phyloP scores from a whole-genome alignment of 768 basidiomycete species.

The Pleurotus platypus region DNA sequence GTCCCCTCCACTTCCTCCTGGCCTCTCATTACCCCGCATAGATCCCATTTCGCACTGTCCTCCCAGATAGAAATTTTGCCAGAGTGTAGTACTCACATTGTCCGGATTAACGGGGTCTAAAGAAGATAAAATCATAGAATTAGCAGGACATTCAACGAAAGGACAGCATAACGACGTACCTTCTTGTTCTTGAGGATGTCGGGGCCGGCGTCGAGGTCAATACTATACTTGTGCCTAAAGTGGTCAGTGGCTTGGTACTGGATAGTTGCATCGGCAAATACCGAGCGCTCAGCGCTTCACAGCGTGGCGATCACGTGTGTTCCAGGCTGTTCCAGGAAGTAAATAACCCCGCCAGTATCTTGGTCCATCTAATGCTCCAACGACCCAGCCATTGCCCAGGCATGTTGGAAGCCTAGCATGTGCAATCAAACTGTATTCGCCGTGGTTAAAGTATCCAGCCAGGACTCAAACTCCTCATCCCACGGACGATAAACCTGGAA shows the following conservation, averaged over 20 bases:
- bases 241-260: conserved; percentile 37
- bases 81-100: conserved; percentile 29
- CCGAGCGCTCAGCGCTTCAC: conserved; percentile 15
- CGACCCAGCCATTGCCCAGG: too few species aligned
- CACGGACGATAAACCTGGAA: too few species aligned
- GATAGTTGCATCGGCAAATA: conserved; percentile 27
- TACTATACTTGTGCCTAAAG: conserved; percentile 12
- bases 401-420: too few species aligned
- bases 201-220: conserved; percentile 41
- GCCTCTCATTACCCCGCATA: not conserved
- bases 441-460: too few species aligned
- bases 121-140: not conserved
- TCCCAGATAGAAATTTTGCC: too few species aligned
- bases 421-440: too few species aligned
- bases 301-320: not conserved
- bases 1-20: too few species aligned
- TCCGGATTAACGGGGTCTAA: conserved; percentile 12
- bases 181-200: conserved; percentile 58
- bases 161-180: conserved; percentile 33
- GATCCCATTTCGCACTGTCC: conserved; percentile 10
- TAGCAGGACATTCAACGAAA: not conserved
- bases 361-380: too few species aligned
- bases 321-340: conserved; percentile 1
- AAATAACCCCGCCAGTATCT: not conserved
- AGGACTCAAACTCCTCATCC: too few species aligned